Conservation (phyloP, 176 grass and related monocot genomes). For the Musa troglodytarum region DNA sequence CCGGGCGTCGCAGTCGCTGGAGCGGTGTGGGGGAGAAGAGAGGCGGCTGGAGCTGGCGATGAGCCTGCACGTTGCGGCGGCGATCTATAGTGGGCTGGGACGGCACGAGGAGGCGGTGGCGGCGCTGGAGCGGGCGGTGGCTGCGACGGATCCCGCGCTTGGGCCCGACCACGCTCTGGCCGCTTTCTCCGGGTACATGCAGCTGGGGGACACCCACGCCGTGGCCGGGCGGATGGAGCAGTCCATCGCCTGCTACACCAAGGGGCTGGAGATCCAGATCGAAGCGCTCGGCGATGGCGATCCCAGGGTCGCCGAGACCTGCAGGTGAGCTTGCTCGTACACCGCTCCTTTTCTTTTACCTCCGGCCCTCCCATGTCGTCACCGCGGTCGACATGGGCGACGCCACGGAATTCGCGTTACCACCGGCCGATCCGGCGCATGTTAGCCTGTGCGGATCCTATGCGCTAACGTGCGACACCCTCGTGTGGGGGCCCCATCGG, state of each 20-base stretch:
- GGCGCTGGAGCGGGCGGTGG: conserved; percentile 82
- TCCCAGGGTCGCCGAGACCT: conserved; percentile 86
- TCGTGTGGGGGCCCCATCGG: not conserved
- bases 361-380: not conserved
- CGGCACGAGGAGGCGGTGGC: conserved; percentile 73
- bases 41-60: conserved; percentile 89
- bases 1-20: conserved; percentile 67
- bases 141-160: conserved; percentile 42
- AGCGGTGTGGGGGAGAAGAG: conserved; percentile 61
- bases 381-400: too few species aligned
- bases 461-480: not conserved
- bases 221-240: conserved; percentile 91
- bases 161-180: conserved; percentile 41
- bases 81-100: conserved; percentile 76
- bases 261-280: conserved; percentile 97
- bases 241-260: conserved; percentile 79
- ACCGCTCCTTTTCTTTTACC: not conserved
- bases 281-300: conserved; percentile 72
- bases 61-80: conserved; percentile 93
- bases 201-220: conserved; percentile 94
- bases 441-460: not conserved
- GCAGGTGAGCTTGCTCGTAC: conserved; percentile 33
- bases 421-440: not conserved
- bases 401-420: not conserved
- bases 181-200: conserved; percentile 96